Evolutionary conservation across 495 filamentous ascomycete species (phyloP), one percentile per base, ranked within the genome.

Genomic region (Neurospora sp.): DNA sequence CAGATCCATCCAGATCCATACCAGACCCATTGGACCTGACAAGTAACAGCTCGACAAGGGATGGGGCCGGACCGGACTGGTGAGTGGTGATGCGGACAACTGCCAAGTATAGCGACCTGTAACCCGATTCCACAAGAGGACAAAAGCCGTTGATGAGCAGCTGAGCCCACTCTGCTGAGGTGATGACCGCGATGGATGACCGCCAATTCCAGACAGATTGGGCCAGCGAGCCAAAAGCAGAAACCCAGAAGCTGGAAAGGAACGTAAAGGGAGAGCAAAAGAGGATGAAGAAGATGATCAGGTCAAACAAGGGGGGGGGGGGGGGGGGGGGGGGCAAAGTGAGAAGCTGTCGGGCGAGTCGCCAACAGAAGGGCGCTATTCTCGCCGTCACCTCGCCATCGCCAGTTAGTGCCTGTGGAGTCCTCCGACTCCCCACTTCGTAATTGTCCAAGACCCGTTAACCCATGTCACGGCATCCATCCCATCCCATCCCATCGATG

Each of bases 371-470:
- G 43, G 40, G 34, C 70, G 42, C 72, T 74, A 54, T 78, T 77
- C 75, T 76, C 72, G 73, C 75, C 78, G 74, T 73, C 71, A 37
- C 73, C 74, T 71, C 72, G 62, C 71, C 39, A 69, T 75, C 71
- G 69, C 71, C 70, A 70, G 74, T 66, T 76, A 80, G 79, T 76
- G 74, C 73, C 75, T 66, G 73, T 38, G 7, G 34, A 72, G 71
- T 71, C 43, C 73, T 75, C 28, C 54, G 24, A 34, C 6, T 34
- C 78, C 75, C 78, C 78, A 77, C 75, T 72, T 73, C 69, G 39
- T 66, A 80, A 80, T 80, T 78, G 74, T 77, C 71, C 45, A 72
- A 76, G 75, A 81, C 76, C 78, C 74, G 71, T 72, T 71, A 69
- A 28, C 48, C 48, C 48, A 28, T 28, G 48, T 59, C 48, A 59